These are phyloP conservation scores for Blastomyces emzantsi DNA, from an alignment of 2,329 filamentous ascomycete species.

Conservation along the genomic window DNA sequence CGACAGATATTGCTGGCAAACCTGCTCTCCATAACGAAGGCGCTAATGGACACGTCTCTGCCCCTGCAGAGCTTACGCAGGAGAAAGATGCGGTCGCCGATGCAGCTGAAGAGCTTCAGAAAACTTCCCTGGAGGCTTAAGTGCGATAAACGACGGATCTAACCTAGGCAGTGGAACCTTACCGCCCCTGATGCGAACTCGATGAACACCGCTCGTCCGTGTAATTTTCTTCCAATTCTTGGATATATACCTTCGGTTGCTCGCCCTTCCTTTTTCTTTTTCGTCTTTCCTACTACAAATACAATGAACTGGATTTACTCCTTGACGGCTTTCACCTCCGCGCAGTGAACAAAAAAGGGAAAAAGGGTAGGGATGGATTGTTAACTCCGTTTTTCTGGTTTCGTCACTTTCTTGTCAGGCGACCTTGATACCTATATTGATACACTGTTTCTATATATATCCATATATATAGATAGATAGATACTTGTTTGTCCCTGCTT, in stretches of 20 bases:
- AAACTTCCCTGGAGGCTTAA: conserved; percentile 51
- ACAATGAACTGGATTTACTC: neutral
- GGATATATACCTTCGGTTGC: neutral
- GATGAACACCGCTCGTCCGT: neutral
- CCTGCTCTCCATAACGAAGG: conserved; percentile 43
- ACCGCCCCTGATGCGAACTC: neutral
- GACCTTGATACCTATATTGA: neutral
- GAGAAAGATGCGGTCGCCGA: conserved; percentile 53
- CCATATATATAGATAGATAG: conserved; percentile 7
- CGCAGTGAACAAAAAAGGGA: neutral
- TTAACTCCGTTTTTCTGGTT: neutral
- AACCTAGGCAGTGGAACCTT: neutral
- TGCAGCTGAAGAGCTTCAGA: conserved; percentile 51
- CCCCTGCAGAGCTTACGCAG: conserved; percentile 46
- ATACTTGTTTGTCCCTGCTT: conserved; percentile 7
- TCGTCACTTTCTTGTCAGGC: neutral
- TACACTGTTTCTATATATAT: neutral
- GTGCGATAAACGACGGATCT: conserved; percentile 10
- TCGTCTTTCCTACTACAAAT: neutral
- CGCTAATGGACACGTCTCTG: conserved; percentile 45
- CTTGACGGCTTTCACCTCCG: neutral
- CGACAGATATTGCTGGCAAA: conserved; percentile 47
- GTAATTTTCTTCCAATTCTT: conserved; percentile 4
- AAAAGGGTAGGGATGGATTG: neutral
- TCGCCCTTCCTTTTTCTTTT: neutral